Evolutionary conservation across 2,329 filamentous ascomycete species (phyloP).

Genomic region (Lasiodiplodia hormozganensis): DNA sequence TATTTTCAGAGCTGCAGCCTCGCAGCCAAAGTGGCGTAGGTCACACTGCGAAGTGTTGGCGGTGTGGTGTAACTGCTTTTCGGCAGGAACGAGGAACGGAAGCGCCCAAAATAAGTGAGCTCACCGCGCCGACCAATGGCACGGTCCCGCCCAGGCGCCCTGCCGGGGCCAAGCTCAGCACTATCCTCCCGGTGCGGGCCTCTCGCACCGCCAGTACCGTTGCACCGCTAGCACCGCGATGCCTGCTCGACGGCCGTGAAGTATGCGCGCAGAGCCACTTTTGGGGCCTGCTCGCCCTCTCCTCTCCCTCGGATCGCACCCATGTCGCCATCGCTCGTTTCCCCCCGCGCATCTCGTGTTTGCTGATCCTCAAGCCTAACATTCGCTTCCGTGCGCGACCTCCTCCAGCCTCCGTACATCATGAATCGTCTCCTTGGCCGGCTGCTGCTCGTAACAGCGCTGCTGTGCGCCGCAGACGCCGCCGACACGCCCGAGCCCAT

Average conservation of each 20-base stretch:
- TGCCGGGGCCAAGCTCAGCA: neutral
- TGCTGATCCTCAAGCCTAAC: neutral
- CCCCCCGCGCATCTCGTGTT: neutral
- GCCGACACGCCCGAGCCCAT: slow-evolving; percentile 29
- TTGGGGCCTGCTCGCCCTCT: neutral
- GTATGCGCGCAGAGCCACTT: slow-evolving; percentile 9
- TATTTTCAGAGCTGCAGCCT: neutral
- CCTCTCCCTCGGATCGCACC: neutral
- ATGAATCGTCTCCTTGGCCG: neutral
- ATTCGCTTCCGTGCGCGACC: slow-evolving; percentile 5
- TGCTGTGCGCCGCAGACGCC: slow-evolving; percentile 2
- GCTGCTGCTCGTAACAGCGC: neutral
- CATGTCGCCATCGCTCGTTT: slow-evolving; percentile 15
- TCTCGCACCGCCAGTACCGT: neutral
- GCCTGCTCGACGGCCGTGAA: neutral
- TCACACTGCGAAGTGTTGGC: neutral
- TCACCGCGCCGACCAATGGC: neutral
- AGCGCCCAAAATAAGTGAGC: slow-evolving; percentile 4
- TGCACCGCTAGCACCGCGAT: neutral
- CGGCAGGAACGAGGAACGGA: neutral
- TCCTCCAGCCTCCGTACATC: neutral
- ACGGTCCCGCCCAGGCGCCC: neutral
- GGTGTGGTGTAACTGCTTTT: neutral
- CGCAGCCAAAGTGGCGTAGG: neutral
- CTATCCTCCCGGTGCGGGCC: neutral